Percentiles rank a stretch among this genome's conserved stretches.
Evolutionary conservation across 2,329 filamentous ascomycete genomes (phyloP).

Genomic region (Chaetomium globosum): DNA sequence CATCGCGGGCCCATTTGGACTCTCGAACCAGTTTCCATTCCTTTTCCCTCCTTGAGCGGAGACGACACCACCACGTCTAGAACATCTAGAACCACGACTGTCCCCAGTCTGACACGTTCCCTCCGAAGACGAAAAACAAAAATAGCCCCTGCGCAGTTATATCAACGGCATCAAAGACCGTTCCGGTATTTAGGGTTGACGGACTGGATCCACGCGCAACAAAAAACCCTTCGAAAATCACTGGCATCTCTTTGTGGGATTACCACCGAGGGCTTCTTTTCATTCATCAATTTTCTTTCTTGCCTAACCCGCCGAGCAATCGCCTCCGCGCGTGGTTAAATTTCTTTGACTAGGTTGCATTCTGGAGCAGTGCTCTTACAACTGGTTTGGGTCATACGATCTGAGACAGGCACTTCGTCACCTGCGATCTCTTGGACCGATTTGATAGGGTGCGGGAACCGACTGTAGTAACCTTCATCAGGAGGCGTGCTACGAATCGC

Average conservation of each 20-base stretch:
- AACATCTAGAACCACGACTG: constrained; percentile 18
- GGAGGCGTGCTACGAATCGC: constrained; percentile 23
- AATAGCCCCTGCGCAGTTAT: constrained; percentile 11
- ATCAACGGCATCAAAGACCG: constrained; percentile 11
- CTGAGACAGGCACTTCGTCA: constrained; percentile 6
- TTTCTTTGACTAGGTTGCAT: constrained; percentile 11
- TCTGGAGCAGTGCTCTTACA: background rate
- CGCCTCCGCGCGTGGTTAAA: background rate
- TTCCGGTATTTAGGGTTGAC: background rate
- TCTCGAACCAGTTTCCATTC: constrained; percentile 34
- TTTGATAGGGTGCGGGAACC: constrained; percentile 23
- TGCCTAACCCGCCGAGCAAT: constrained; percentile 7
- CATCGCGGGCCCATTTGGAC: constrained; percentile 34
- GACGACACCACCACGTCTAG: constrained; percentile 11
- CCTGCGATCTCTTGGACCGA: constrained; percentile 15
- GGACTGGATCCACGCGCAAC: constrained; percentile 28
- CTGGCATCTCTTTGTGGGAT: constrained; percentile 18
- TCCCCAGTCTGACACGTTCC: constrained; percentile 24
- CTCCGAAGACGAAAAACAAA: constrained; percentile 12
- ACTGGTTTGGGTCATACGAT: constrained; percentile 12
- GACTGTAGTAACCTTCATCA: constrained; percentile 16
- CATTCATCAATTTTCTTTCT: constrained; percentile 22
- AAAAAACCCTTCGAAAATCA: constrained; percentile 3
- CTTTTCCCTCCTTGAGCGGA: constrained; percentile 25
- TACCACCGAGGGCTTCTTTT: constrained; percentile 6